Conservation (phyloP, 1,284 basidiomycete genomes). For the Microbotryum intermedium region DNA sequence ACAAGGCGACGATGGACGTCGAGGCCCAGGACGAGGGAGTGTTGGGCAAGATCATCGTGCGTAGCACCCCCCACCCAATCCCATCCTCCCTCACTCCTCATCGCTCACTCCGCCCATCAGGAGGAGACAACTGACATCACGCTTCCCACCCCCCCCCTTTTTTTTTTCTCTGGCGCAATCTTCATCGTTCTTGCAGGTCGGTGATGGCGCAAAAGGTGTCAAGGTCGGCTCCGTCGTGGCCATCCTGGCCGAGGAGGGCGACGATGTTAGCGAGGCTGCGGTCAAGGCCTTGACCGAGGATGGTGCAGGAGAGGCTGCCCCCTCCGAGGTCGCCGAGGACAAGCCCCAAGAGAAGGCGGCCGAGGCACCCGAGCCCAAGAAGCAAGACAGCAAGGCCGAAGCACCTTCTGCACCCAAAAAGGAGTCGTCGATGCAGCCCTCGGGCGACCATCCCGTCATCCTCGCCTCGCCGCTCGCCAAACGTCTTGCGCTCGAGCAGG, state of each 20-base stretch:
- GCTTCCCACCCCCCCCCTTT: neutral
- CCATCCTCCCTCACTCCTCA: constrained; percentile 47
- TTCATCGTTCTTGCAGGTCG: constrained; percentile 49
- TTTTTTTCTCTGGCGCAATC: neutral
- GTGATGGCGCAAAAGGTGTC: constrained; percentile 78
- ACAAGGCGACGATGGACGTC: constrained; percentile 99
- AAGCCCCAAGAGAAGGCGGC: constrained; percentile 40
- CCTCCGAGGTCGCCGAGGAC: constrained; percentile 19
- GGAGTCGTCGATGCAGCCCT: constrained; percentile 46
- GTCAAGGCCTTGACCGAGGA: constrained; percentile 43
- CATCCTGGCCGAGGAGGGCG: constrained; percentile 84
- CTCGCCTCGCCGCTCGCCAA: constrained; percentile 93
- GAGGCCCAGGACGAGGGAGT: constrained; percentile 96
- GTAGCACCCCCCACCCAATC: constrained; percentile 31
- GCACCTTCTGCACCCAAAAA: constrained; percentile 38
- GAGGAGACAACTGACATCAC: neutral
- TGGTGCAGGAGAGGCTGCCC: constrained; percentile 32
- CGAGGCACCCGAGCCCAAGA: constrained; percentile 35
- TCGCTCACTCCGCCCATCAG: neutral
- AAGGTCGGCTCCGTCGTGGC: constrained; percentile 79
- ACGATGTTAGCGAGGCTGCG: constrained; percentile 75
- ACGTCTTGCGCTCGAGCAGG: constrained; percentile 90
- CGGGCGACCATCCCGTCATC: constrained; percentile 49
- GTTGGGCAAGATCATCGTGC: constrained; percentile 83
- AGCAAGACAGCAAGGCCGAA: constrained; percentile 28